Base-by-base conservation (phyloP, 2,329 filamentous ascomycete species). In the Ascochyta rabiei region DNA sequence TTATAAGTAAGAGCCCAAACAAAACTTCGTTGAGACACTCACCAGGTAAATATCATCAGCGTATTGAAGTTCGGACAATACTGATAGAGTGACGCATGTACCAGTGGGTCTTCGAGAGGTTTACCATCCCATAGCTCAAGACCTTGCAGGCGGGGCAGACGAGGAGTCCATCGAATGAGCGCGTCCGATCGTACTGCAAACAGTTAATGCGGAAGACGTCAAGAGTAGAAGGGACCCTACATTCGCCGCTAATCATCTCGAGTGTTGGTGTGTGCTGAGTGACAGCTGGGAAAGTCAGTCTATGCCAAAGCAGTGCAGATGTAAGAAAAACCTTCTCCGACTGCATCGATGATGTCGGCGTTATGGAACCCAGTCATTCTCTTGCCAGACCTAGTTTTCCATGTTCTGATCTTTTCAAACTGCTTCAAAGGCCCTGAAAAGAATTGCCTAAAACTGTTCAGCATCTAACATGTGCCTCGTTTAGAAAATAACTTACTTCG, bases 91-190 rank as follows among this genome's bases (percentile, higher is more conserved):
- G 83, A 79, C 12, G 76, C 74, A 28, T 82, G 73, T 0, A 81
- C 81, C 2, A 81, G 79, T 50, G 83, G 79, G 45, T 82, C 76
- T 35, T 80, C 81, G 1, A 91, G 77, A 9, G 83, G 80, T 34
- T 80, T 81, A 3, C 86, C 87, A 58, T 88, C 83, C 69, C 80
- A 85, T 2, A 90, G 75, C 15, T 84, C 81, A 30, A 91, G 76
- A 1, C 79, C 80, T 49, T 79, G 82, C 8, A 92, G 75, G 23
- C 82, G 80, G 1, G 83, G 79, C 23, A 90, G 73, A 28, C 81
- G 78, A 12, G 83, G 79, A 13, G 85, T 79, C 87, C 87, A 90
- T 24, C 71, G 75, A 0, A 82, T 76, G 5, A 91, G 75, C 5
- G 80, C 74, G 43, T 75, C 74, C 7, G 80, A 76, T n/a, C 82